Percentiles rank a stretch among this genome's conserved stretches.
Conservation (phyloP, 768 basidiomycete genomes). For the Sarcodon sp. region DNA sequence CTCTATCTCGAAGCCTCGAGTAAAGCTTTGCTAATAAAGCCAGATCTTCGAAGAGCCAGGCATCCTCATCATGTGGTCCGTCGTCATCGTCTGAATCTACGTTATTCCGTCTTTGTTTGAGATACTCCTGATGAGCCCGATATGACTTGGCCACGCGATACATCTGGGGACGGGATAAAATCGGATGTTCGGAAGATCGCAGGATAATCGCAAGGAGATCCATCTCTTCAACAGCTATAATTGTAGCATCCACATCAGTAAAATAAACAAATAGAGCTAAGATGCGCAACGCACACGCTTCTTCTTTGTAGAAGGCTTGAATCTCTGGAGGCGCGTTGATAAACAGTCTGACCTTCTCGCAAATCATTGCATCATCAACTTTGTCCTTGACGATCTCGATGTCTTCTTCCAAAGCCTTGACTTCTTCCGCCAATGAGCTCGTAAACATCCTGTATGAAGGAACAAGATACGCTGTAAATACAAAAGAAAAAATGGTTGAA, state of each 20-base stretch:
- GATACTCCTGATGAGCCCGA: constrained; percentile 68
- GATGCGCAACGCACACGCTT: constrained; percentile 14
- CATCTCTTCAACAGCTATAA: constrained; percentile 49
- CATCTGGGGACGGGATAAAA: constrained; percentile 66
- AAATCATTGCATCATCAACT: constrained; percentile 78
- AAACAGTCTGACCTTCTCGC: constrained; percentile 78
- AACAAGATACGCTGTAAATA: background rate
- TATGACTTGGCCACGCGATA: constrained; percentile 69
- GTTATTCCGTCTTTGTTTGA: constrained; percentile 40
- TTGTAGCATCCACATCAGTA: background rate
- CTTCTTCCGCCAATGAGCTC: constrained; percentile 82
- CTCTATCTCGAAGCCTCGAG: constrained; percentile 71
- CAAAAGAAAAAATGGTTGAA: background rate
- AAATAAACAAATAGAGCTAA: background rate
- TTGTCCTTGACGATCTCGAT: constrained; percentile 81
- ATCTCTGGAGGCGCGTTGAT: constrained; percentile 83
- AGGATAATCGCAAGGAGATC: constrained; percentile 74
- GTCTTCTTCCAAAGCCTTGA: constrained; percentile 71
- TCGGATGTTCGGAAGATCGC: constrained; percentile 64
- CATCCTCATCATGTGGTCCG: constrained; percentile 88
- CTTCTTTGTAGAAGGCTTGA: constrained; percentile 67
- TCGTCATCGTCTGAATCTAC: constrained; percentile 88
- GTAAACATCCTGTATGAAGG: constrained; percentile 77
- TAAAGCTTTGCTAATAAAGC: constrained; percentile 70
- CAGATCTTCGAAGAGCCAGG: constrained; percentile 92